These are phyloP conservation scores for Colletotrichum euphorbiae DNA, from an alignment of 2,329 filamentous ascomycete genomes.

Conservation along the genomic window DNA sequence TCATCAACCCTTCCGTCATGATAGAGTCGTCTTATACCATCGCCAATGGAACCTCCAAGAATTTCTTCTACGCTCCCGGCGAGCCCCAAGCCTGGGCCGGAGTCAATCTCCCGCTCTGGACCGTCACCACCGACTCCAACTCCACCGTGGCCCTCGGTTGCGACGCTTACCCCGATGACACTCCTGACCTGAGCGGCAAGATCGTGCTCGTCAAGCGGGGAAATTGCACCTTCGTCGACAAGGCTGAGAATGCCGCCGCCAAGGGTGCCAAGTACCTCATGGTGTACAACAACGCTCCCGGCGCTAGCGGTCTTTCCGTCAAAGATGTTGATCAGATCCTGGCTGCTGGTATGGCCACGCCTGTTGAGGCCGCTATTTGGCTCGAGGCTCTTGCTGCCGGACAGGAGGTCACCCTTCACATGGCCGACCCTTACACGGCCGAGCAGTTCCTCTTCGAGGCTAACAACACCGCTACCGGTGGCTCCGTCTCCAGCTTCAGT, in stretches of 20 bases:
- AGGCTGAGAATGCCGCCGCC: conserved; percentile 63
- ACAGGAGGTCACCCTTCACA: conserved; percentile 56
- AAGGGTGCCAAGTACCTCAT: conserved; percentile 71
- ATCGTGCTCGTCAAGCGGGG: conserved; percentile 72
- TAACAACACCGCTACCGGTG: conserved; percentile 59
- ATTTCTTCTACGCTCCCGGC: conserved; percentile 59
- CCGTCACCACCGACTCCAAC: conserved; percentile 60
- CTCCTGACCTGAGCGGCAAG: conserved; percentile 66
- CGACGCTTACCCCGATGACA: conserved; percentile 60
- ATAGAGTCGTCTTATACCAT: conserved; percentile 56
- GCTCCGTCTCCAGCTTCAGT: conserved; percentile 64
- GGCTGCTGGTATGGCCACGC: conserved; percentile 56
- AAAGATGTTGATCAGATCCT: conserved; percentile 47
- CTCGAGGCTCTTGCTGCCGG: conserved; percentile 56
- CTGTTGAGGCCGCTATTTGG: conserved; percentile 57
- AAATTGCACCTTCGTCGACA: conserved; percentile 65
- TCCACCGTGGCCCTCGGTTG: conserved; percentile 63
- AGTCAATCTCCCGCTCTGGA: conserved; percentile 62
- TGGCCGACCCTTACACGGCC: conserved; percentile 55
- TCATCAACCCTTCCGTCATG: conserved; percentile 55
- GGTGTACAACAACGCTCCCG: conserved; percentile 67
- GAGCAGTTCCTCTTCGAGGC: conserved; percentile 48
- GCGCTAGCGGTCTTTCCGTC: conserved; percentile 51
- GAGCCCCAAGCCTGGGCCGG: conserved; percentile 55
- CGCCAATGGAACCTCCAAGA: conserved; percentile 46